A percentile compares a stretch with the other conserved stretches of the same genome.
These are phyloP conservation scores for Platanus orientalis DNA, from an alignment of 164 flowering plant genomes.

Conservation along the genomic window DNA sequence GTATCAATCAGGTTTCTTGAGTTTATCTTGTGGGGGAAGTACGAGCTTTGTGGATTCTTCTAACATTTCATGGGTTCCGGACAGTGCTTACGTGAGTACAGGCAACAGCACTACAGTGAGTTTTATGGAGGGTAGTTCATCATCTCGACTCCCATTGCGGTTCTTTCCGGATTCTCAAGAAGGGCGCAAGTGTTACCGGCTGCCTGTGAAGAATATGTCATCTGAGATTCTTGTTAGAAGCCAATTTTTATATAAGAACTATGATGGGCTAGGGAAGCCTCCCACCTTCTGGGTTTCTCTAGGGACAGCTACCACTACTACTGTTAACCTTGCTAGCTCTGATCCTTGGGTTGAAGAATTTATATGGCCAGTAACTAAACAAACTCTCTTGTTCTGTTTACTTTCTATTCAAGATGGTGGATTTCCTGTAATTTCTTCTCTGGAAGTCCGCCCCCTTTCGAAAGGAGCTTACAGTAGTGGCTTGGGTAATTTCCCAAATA, in stretches of 20 bases:
- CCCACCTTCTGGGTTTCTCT: constrained; percentile 74
- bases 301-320: constrained; percentile 50
- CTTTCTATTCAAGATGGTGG: constrained; percentile 53
- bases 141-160: constrained; percentile 42
- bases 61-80: constrained; percentile 68
- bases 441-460: constrained; percentile 79
- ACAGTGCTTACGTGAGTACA: constrained; percentile 35
- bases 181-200: constrained; percentile 49
- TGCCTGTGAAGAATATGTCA: constrained; percentile 50
- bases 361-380: constrained; percentile 58
- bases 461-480: constrained; percentile 49
- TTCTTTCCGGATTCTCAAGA: constrained; percentile 48
- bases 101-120: constrained; percentile 41
- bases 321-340: constrained; percentile 41
- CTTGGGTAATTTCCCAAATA: constrained; percentile 33
- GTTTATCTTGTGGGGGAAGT: constrained; percentile 68
- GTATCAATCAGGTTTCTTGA: constrained; percentile 58
- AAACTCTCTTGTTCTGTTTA: constrained; percentile 54
- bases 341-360: constrained; percentile 84
- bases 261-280: constrained; percentile 56
- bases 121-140: constrained; percentile 33
- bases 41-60: constrained; percentile 40
- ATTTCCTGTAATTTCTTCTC: constrained; percentile 63
- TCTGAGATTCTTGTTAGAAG: constrained; percentile 59
- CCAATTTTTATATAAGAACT: constrained; percentile 71